Conservation (phyloP, 129 eudicot genomes). For the Helianthus tuberosus region DNA sequence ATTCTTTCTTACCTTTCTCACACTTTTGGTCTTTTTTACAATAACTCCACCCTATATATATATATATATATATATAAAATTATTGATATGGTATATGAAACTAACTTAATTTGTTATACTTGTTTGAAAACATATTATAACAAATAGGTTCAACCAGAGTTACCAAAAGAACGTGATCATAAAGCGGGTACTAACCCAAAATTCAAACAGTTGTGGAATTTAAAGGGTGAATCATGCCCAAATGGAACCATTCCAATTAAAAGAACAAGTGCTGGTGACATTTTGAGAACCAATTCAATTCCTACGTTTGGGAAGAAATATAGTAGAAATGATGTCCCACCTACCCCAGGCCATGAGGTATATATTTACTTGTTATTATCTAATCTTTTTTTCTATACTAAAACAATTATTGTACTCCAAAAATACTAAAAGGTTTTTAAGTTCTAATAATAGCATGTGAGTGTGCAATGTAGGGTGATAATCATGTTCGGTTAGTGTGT, state of each 20-base stretch:
- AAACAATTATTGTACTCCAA: too few species aligned
- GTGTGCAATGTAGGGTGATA: too few species aligned
- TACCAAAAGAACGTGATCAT: conserved; percentile 53
- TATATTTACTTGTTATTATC: background rate
- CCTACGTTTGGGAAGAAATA: conserved; percentile 55
- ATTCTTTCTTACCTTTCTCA: too few species aligned
- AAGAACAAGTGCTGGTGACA: conserved; percentile 68
- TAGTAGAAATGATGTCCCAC: conserved; percentile 39
- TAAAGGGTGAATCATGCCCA: conserved; percentile 71
- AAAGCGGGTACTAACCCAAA: conserved; percentile 27
- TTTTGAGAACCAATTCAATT: conserved; percentile 50
- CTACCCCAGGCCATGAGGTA: conserved; percentile 72
- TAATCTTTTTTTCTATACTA: background rate
- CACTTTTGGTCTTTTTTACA: too few species aligned
- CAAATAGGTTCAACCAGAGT: conserved; percentile 56
- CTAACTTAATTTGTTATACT: background rate
- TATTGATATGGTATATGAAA: background rate
- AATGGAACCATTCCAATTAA: conserved; percentile 77
- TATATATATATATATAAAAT: too few species aligned
- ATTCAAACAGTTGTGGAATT: conserved; percentile 71
- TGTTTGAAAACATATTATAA: background rate
- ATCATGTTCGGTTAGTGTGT: too few species aligned
- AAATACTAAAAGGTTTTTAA: too few species aligned
- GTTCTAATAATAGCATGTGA: too few species aligned
- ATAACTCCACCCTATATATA: too few species aligned